Evolutionary conservation across 148 eudicot species (phyloP).

Genomic region (Fagopyrum tataricum): DNA sequence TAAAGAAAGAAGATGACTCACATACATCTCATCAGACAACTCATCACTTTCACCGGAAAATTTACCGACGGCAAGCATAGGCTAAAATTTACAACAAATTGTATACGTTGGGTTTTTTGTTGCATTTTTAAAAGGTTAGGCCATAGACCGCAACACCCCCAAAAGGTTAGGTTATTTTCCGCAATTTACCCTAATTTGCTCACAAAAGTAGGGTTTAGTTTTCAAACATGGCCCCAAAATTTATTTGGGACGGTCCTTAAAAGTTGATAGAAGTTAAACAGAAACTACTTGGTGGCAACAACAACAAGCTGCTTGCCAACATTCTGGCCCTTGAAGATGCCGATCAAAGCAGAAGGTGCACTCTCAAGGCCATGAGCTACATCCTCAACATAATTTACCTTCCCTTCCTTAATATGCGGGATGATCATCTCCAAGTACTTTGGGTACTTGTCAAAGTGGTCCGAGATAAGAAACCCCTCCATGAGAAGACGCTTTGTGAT

Average conservation of each 20-base stretch:
- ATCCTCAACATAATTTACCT: constrained; percentile 41
- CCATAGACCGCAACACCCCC: no score
- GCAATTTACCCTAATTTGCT: no score
- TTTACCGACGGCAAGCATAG: no score
- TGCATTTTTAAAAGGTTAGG: no score
- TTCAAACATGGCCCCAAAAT: neutral
- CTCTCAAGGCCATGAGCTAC: constrained; percentile 39
- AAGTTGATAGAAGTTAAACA: no score
- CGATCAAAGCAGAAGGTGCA: constrained; percentile 42
- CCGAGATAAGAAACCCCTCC: constrained; percentile 37
- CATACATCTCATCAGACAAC: no score
- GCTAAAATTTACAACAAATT: no score
- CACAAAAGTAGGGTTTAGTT: no score
- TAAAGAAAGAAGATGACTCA: no score
- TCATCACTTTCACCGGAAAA: no score
- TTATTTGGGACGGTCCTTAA: neutral
- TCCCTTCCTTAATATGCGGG: constrained; percentile 29
- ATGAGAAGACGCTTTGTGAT: constrained; percentile 32
- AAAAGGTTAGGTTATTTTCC: no score
- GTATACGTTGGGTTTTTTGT: no score
- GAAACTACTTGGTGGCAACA: neutral
- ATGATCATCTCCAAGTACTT: constrained; percentile 34
- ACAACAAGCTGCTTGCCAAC: constrained; percentile 27
- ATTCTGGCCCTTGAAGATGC: constrained; percentile 31
- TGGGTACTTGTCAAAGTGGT: constrained; percentile 31